phyloP scores from a whole-genome alignment of 2,329 filamentous ascomycete genomes.

The Fusarium denticulatum region DNA sequence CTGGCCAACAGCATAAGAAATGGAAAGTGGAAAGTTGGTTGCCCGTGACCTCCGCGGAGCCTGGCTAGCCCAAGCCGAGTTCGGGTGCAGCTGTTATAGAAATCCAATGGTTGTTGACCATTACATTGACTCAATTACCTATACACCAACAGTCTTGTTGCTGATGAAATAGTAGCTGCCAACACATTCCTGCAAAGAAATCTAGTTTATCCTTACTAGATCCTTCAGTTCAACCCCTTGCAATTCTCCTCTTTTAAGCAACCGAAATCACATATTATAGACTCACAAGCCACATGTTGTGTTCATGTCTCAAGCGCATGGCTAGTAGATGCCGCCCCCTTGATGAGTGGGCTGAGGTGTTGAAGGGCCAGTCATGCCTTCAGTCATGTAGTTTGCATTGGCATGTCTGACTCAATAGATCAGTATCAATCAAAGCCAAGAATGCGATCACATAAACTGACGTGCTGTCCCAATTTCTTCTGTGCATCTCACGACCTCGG shows the following conservation, averaged over 20 bases:
- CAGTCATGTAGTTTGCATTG: background rate
- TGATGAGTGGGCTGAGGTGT: conserved; percentile 31
- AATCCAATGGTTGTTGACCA: background rate
- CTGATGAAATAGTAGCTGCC: background rate
- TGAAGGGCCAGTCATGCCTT: background rate
- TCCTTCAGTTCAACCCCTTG: background rate
- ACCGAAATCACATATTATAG: background rate
- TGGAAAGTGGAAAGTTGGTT: background rate
- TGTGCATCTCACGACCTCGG: conserved; percentile 20
- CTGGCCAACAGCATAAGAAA: background rate
- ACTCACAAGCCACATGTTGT: background rate
- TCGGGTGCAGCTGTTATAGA: background rate
- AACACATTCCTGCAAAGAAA: background rate
- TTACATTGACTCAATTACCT: background rate
- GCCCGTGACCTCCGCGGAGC: background rate
- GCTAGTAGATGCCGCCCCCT: conserved; percentile 12
- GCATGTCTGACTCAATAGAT: background rate
- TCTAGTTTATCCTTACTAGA: background rate
- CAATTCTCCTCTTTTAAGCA: background rate
- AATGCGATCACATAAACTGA: background rate
- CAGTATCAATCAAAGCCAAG: background rate
- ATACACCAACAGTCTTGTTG: background rate
- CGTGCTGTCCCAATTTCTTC: conserved; percentile 15
- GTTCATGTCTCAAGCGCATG: background rate
- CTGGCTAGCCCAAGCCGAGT: background rate